Percentiles rank a stretch among this genome's conserved stretches.
Evolutionary conservation across 2,329 filamentous ascomycete genomes (phyloP).

Genomic region (Cladosporium sp.): DNA sequence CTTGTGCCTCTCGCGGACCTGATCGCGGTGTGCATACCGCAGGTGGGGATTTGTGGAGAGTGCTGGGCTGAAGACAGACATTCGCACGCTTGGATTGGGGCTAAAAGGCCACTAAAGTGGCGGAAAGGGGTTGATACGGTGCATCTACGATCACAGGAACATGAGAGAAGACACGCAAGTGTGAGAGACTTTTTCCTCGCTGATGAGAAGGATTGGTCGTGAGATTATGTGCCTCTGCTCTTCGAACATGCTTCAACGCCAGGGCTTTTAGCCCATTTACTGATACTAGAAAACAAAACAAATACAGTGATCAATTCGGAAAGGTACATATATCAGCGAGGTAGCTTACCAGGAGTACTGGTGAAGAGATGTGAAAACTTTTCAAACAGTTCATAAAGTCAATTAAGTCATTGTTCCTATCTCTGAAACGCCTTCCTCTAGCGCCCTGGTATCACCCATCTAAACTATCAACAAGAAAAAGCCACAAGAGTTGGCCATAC

Average conservation of each 20-base stretch:
- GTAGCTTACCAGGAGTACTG: no score
- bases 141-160: conserved; percentile 17
- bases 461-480: background rate
- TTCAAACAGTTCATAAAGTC: background rate
- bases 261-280: no score
- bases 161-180: conserved; percentile 25
- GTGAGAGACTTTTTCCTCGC: conserved; percentile 30
- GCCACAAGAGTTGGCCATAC: background rate
- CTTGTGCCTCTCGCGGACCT: conserved; percentile 63
- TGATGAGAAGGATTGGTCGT: conserved; percentile 28
- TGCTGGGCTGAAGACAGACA: conserved; percentile 39
- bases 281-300: no score
- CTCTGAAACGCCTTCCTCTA: no score
- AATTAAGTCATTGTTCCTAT: background rate
- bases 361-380: background rate
- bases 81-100: conserved; percentile 40
- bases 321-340: no score
- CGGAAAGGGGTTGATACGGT: conserved; percentile 22
- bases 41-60: conserved; percentile 42
- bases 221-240: background rate
- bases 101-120: conserved; percentile 44
- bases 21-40: conserved; percentile 45
- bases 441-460: background rate
- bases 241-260: no score
- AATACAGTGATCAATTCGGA: no score